Conservation (phyloP, 73 alveolate genomes). For the Tetrahymena thermophila region DNA sequence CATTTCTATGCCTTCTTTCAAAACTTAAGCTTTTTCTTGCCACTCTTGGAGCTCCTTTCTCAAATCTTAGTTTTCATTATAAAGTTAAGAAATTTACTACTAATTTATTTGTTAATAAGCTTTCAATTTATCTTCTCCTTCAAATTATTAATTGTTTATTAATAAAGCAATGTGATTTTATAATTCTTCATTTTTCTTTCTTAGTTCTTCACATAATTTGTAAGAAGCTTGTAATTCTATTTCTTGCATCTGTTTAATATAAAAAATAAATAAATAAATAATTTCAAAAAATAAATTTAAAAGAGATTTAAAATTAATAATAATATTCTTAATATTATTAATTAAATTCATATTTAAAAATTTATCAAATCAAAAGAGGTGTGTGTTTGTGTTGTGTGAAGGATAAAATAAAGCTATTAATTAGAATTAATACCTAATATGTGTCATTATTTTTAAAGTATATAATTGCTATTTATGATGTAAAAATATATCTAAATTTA, state of each 20-base stretch:
- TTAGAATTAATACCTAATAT: no score
- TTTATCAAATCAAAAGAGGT: no score
- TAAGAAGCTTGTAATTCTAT: background rate
- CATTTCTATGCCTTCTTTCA: background rate
- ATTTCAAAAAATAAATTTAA: background rate
- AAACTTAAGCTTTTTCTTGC: background rate
- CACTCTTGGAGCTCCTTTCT: background rate
- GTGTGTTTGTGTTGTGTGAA: no score
- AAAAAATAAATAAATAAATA: no score
- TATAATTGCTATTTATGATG: no score
- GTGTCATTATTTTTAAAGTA: no score
- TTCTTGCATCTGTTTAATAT: background rate
- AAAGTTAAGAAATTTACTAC: background rate
- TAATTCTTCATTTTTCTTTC: background rate
- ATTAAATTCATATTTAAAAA: background rate
- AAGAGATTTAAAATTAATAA: background rate
- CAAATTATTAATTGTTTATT: background rate
- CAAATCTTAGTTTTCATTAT: background rate
- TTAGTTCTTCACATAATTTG: background rate
- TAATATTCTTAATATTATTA: background rate
- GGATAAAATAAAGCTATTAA: no score
- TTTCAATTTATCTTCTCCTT: background rate
- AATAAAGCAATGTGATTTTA: background rate
- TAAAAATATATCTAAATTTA: no score
- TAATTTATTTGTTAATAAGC: background rate